A percentile compares a stretch with the other conserved stretches of the same genome.
phyloP scores from a whole-genome alignment of 345 rosid genomes.

The Aethionema arabicum region DNA sequence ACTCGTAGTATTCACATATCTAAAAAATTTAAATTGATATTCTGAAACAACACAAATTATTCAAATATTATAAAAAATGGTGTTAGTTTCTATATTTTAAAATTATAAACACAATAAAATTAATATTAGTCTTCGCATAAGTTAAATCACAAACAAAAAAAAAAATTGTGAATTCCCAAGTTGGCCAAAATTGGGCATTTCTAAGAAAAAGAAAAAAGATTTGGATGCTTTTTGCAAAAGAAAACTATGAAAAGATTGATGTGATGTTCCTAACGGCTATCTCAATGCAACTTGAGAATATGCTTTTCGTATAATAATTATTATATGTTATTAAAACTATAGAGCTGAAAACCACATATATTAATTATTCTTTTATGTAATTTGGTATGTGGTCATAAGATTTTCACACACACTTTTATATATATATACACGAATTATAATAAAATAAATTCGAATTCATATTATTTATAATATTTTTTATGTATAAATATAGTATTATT shows the following conservation, averaged over 20 bases:
- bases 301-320: constrained; percentile 2
- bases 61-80: no score
- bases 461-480: no score
- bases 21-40: no score
- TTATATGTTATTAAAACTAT: background rate
- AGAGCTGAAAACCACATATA: constrained; percentile 22
- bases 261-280: constrained; percentile 14
- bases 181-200: background rate
- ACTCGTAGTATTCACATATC: no score
- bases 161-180: no score
- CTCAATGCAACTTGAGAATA: constrained; percentile 21
- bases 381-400: constrained; percentile 19
- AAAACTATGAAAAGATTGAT: background rate
- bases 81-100: no score
- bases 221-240: background rate
- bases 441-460: background rate
- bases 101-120: no score
- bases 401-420: background rate
- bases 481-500: no score
- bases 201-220: no score
- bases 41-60: no score
- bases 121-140: no score
- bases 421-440: background rate
- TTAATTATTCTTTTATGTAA: background rate
- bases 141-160: no score